Base-by-base conservation (phyloP, 768 basidiomycete genomes). In the Dendrothele bispora region DNA sequence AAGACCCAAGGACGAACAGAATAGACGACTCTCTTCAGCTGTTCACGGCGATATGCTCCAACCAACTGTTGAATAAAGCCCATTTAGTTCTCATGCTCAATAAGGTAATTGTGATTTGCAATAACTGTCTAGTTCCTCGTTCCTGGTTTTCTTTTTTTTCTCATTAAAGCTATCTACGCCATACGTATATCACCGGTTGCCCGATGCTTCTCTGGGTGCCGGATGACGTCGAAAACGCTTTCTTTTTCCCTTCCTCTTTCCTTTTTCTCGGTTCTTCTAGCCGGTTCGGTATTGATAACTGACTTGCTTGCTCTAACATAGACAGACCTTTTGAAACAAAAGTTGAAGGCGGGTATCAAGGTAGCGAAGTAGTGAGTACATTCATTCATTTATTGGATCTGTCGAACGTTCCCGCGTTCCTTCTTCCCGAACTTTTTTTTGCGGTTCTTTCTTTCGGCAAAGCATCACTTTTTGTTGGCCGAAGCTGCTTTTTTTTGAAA, bases 21-120 rank as follows among this genome's bases (percentile, higher is more conserved):
- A 84, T 91, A 51, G 82, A 89, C 51, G 90, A 92, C 64, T 91
- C 89, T 1, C 71, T 92, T 17, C 85, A 87, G 57, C 74, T 91
- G 8, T 90, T 88, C 66, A 83, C 80, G 4, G 67, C 80, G 12
- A 81, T 92, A 50, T 91, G 88, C 59, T 73, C 84, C 41, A 91
- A 91, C 59, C 80, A 78, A 56, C 78, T 91, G 49, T 70, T 92
- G 45, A 79, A 81, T 58, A 77, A 82, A 45, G 82, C 86, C 4
- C 84, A 88, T 60, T 66, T 90, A 18, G 82, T 91, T 2, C 72
- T 91, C 44, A 73, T 92, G 50, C 72, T 92, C 36, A 92, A 90
- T 68, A 90, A 90, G 79, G 88, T 86, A 41, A 51, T n/a, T n/a
- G n/a, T n/a, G n/a, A n/a, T n/a, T n/a, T n/a, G n/a, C n/a, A n/a